Evolutionary conservation across 768 basidiomycete genomes (phyloP).

Genomic region (Pluteus cervinus): DNA sequence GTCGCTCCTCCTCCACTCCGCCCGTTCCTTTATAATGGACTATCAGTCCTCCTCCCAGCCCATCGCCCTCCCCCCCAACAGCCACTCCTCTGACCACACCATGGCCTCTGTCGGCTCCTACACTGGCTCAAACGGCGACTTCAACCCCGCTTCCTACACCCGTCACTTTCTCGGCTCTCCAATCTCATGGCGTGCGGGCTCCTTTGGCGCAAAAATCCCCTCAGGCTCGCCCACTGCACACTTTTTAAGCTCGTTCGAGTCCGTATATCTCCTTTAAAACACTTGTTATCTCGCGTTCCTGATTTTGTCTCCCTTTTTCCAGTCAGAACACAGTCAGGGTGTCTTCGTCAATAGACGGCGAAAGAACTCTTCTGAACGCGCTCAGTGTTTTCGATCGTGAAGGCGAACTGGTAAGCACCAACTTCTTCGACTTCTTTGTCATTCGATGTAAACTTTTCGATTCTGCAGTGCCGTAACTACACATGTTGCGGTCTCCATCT

Average conservation of each 20-base stretch:
- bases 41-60: constrained; percentile 35
- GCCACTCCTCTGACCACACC: constrained; percentile 22
- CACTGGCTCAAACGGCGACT: constrained; percentile 38
- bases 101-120: constrained; percentile 49
- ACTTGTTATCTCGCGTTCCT: neutral
- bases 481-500: constrained; percentile 82
- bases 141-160: constrained; percentile 64
- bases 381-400: constrained; percentile 62
- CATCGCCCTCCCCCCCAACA: constrained; percentile 36
- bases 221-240: constrained; percentile 60
- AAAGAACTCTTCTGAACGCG: constrained; percentile 58
- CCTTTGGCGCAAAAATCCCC: constrained; percentile 58
- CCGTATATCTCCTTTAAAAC: constrained; percentile 22
- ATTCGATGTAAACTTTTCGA: constrained; percentile 3
- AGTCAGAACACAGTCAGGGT: constrained; percentile 29
- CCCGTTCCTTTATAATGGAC: too few relatives aligned
- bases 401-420: constrained; percentile 58
- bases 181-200: constrained; percentile 63
- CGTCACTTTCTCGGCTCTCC: constrained; percentile 68
- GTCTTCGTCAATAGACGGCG: constrained; percentile 52
- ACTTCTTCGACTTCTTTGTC: constrained; percentile 1
- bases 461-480: constrained; percentile 74
- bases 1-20: constrained; percentile 12
- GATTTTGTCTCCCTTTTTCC: constrained; percentile 1
- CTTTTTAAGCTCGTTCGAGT: constrained; percentile 63